Evolutionary conservation across 306 rosid species (phyloP).

Genomic region (Cucumis sativus): Cucumber_9930_V3 NC_026660.2:2109001-2109500

Average conservation of each 20-base stretch:
- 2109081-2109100: slow-evolving; percentile 93
- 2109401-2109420: slow-evolving; percentile 98
- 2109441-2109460: slow-evolving; percentile 12
- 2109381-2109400: slow-evolving; percentile 97
- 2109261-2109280: slow-evolving; percentile 88
- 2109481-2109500: not conserved
- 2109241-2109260: slow-evolving; percentile 97
- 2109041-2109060: not conserved
- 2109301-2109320: slow-evolving; percentile 98
- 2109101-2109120: slow-evolving; percentile 99
- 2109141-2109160: slow-evolving; percentile 98
- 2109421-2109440: slow-evolving; percentile 65
- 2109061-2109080: not conserved
- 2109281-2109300: slow-evolving; percentile 92
- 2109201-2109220: slow-evolving; percentile 99
- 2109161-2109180: slow-evolving; percentile 86
- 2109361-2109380: slow-evolving; percentile 93
- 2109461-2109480: not conserved
- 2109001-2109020: not conserved
- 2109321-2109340: slow-evolving; percentile 94
- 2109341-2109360: slow-evolving; percentile 88
- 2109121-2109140: slow-evolving; percentile 94
- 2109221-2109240: slow-evolving; percentile 99
- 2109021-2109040: not conserved
- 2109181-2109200: slow-evolving; percentile 99